A percentile compares a stretch with the other conserved stretches of the same genome.
Evolutionary conservation across 2,329 filamentous ascomycete species (phyloP).

Genomic region (Hansfordia pulvinata): DNA sequence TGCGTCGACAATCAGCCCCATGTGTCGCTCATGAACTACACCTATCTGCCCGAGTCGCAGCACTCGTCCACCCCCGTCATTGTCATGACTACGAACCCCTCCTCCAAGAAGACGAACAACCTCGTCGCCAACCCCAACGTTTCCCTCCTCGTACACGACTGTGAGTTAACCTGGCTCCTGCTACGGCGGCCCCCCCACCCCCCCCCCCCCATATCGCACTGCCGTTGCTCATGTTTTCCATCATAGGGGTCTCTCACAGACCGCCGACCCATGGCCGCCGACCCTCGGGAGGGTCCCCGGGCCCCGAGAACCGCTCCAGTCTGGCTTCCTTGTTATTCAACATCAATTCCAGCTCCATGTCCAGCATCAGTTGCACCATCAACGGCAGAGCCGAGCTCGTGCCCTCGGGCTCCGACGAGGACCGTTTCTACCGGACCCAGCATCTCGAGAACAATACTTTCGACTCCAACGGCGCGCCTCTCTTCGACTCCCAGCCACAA

Average conservation of each 20-base stretch:
- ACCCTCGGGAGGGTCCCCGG: slow-evolving; percentile 47
- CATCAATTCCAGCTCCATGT: slow-evolving; percentile 79
- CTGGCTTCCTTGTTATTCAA: slow-evolving; percentile 77
- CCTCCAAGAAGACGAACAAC: slow-evolving; percentile 70
- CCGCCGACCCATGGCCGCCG: slow-evolving; percentile 58
- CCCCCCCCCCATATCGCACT: background rate
- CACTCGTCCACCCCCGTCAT: slow-evolving; percentile 65
- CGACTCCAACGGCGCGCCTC: slow-evolving; percentile 36
- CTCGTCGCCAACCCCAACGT: slow-evolving; percentile 75
- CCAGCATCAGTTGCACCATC: slow-evolving; percentile 84
- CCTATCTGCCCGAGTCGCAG: slow-evolving; percentile 73
- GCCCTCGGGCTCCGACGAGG: slow-evolving; percentile 61
- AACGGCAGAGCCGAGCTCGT: slow-evolving; percentile 74
- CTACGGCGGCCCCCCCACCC: background rate
- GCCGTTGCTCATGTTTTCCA: background rate
- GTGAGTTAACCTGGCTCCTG: slow-evolving; percentile 26
- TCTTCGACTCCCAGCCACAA: slow-evolving; percentile 21
- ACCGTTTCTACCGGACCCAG: slow-evolving; percentile 66
- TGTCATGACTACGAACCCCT: slow-evolving; percentile 81
- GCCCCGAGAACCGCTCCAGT: slow-evolving; percentile 53
- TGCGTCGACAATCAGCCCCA: slow-evolving; percentile 74
- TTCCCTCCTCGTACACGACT: slow-evolving; percentile 93
- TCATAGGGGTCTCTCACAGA: slow-evolving; percentile 66
- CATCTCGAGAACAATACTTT: slow-evolving; percentile 93
- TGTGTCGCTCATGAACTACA: slow-evolving; percentile 98